A percentile compares a stretch with the other conserved stretches of the same genome.
Evolutionary conservation across 352 stramenopile genomes (phyloP).

Genomic region (Pythium chondricola): DNA sequence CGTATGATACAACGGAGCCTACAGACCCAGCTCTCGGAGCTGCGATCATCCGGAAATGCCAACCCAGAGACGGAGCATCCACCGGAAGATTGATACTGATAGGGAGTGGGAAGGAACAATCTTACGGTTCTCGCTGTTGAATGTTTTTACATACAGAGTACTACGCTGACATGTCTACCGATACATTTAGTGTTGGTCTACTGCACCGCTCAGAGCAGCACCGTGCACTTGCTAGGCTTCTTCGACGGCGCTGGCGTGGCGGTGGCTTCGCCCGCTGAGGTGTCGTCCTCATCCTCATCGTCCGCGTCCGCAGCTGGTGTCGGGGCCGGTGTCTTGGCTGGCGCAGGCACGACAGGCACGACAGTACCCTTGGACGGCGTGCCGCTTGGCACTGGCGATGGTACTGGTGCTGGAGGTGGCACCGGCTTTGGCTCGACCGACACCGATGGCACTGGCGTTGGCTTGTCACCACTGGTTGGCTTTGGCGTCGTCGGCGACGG

Average conservation of each 20-base stretch:
- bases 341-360: constrained; percentile 8
- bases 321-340: not conserved
- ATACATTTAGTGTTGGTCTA: too few relatives aligned
- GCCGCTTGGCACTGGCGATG: not conserved
- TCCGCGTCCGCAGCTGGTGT: not conserved
- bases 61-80: constrained; percentile 9
- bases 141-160: too few relatives aligned
- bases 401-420: constrained; percentile 3
- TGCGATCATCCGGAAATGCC: not conserved
- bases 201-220: too few relatives aligned
- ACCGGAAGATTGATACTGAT: too few relatives aligned
- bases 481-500: constrained; percentile 1
- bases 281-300: constrained; percentile 1
- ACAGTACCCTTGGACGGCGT: constrained; percentile 3
- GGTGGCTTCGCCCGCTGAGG: constrained; percentile 1
- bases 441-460: constrained; percentile 1
- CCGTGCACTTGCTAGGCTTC: constrained; percentile 4
- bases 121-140: too few relatives aligned
- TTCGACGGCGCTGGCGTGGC: constrained; percentile 1
- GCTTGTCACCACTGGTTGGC: not conserved
- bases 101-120: too few relatives aligned
- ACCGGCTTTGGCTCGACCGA: not conserved
- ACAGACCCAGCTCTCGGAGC: constrained; percentile 34
- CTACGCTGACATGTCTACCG: too few relatives aligned
- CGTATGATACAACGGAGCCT: constrained; percentile 70